phyloP scores from a whole-genome alignment of 176 grass and related monocot species.

The Raddia guianensis region DNA sequence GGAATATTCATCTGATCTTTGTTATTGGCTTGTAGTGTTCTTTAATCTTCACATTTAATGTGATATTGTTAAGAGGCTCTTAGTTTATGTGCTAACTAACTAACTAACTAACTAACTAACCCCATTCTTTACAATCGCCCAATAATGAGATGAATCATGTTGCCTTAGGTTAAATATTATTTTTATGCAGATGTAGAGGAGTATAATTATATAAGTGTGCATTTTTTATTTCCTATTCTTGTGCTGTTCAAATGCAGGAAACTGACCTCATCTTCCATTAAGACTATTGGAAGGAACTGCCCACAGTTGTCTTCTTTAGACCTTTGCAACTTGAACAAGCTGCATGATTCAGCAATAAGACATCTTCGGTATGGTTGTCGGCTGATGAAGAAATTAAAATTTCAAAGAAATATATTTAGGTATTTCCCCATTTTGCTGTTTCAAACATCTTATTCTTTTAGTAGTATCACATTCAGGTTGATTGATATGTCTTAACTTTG shows the following conservation, averaged over 20 bases:
- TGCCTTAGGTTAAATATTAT: constrained; percentile 11
- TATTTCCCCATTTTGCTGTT: constrained; percentile 7
- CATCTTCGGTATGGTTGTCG: constrained; percentile 63
- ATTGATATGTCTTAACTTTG: background rate
- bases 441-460: background rate
- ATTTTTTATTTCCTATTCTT: constrained; percentile 39
- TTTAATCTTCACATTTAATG: constrained; percentile 18
- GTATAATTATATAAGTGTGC: constrained; percentile 8
- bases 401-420: constrained; percentile 72
- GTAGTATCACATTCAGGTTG: constrained; percentile 2
- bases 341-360: constrained; percentile 52
- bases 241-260: constrained; percentile 55
- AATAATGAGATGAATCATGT: constrained; percentile 4
- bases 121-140: background rate
- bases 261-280: constrained; percentile 80
- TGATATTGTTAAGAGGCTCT: background rate
- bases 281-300: constrained; percentile 64
- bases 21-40: background rate
- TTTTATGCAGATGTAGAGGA: background rate
- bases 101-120: constrained; percentile 3
- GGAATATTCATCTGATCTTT: background rate
- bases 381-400: constrained; percentile 58
- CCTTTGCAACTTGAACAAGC: constrained; percentile 57
- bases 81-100: background rate
- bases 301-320: constrained; percentile 60